Percentiles rank a stretch among this genome's conserved stretches.
phyloP scores from a whole-genome alignment of 2,329 filamentous ascomycete species.

The Exophiala lecanii-corni region DNA sequence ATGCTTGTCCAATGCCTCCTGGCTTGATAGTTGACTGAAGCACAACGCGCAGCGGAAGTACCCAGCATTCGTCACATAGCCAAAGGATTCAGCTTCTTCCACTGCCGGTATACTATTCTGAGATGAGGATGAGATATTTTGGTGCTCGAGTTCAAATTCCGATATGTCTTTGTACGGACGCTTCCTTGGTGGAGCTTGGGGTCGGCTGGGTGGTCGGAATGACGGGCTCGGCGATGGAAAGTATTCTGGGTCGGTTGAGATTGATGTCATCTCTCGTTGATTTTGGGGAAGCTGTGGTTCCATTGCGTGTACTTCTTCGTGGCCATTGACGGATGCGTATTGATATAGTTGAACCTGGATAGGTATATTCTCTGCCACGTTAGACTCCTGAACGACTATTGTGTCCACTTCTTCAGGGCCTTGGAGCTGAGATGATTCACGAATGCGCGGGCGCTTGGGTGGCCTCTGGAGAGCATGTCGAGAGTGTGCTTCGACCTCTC shows the following conservation, averaged over 20 bases:
- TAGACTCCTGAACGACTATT: no score
- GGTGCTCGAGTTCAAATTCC: background rate
- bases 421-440: conserved; percentile 1
- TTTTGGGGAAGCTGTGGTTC: background rate
- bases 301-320: no score
- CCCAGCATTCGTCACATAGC: conserved; percentile 15
- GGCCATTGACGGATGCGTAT: no score
- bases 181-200: background rate
- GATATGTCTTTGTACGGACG: background rate
- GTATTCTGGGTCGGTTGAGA: conserved; percentile 1
- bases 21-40: conserved; percentile 13
- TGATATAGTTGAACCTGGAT: no score
- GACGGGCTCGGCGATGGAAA: background rate
- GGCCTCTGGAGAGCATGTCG: conserved; percentile 7
- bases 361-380: no score
- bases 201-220: background rate
- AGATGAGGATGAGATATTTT: background rate
- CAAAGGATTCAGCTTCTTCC: conserved; percentile 9
- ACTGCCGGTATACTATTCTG: background rate
- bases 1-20: conserved; percentile 14
- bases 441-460: conserved; percentile 13
- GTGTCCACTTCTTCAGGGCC: no score
- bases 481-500: conserved; percentile 13
- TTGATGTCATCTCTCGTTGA: background rate
- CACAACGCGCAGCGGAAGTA: conserved; percentile 18